Conservation (phyloP, 1,284 basidiomycete genomes). For the Earliella scabrosa region DNA sequence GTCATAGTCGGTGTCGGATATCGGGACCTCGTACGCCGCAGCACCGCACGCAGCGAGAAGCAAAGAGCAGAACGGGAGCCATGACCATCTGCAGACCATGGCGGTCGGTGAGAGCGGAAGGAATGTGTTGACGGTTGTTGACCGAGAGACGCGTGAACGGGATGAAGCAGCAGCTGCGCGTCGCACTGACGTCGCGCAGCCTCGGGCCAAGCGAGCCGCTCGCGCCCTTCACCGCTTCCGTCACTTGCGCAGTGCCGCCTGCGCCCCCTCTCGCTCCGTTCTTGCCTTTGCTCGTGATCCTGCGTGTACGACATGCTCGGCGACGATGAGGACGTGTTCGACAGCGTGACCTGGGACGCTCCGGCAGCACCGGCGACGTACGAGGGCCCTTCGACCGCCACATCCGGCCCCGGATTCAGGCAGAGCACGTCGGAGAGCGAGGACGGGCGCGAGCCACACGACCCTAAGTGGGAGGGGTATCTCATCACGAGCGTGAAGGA, state of each 20-base stretch:
- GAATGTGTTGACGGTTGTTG: conserved; percentile 34
- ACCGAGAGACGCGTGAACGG: conserved; percentile 15
- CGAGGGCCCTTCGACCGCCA: conserved; percentile 41
- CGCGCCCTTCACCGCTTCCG: neutral
- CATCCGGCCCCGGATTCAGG: conserved; percentile 73
- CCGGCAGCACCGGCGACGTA: conserved; percentile 58
- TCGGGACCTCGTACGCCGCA: conserved; percentile 62
- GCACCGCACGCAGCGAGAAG: conserved; percentile 29
- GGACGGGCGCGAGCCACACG: conserved; percentile 63
- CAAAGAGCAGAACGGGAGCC: conserved; percentile 27
- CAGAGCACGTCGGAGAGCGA: conserved; percentile 72
- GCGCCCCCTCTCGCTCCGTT: neutral
- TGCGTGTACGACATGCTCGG: conserved; percentile 57
- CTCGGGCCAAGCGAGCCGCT: neutral
- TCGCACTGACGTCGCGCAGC: conserved; percentile 11
- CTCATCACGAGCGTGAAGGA: conserved; percentile 88
- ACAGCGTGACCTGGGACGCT: conserved; percentile 86
- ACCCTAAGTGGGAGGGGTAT: conserved; percentile 90
- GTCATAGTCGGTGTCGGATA: conserved; percentile 77
- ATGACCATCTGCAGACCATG: conserved; percentile 34
- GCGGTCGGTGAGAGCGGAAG: conserved; percentile 30
- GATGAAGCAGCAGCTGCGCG: neutral
- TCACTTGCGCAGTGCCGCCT: conserved; percentile 9
- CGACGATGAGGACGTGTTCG: conserved; percentile 85
- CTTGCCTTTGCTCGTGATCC: conserved; percentile 5